A percentile compares a stretch with the other conserved stretches of the same genome.
These are phyloP conservation scores for Botryosphaeria dothidea DNA, from an alignment of 2,329 filamentous ascomycete species.

Conservation along the genomic window DNA sequence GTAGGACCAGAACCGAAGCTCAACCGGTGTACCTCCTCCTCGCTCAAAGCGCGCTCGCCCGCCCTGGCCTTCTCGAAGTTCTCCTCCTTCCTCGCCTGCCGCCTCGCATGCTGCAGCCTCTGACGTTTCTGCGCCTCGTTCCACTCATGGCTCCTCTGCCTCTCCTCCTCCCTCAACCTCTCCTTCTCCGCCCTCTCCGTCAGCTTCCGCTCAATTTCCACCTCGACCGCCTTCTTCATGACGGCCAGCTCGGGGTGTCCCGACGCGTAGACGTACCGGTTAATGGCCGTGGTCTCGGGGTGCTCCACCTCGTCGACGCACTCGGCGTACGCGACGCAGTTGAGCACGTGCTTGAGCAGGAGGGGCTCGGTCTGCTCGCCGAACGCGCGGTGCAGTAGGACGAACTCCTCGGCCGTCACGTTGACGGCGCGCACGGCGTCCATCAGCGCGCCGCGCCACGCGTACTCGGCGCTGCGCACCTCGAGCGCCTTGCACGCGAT, in stretches of 20 bases:
- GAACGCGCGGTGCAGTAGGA: constrained; percentile 24
- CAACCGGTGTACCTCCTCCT: neutral
- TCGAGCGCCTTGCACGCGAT: constrained; percentile 39
- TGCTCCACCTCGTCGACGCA: constrained; percentile 26
- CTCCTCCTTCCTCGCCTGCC: neutral
- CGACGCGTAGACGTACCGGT: neutral
- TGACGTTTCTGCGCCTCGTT: neutral
- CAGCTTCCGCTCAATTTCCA: neutral
- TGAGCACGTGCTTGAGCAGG: constrained; percentile 33
- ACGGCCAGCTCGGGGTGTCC: neutral
- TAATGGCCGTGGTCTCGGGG: constrained; percentile 5
- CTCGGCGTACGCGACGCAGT: constrained; percentile 39
- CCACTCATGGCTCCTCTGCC: neutral
- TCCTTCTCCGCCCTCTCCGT: neutral
- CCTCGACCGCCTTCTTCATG: neutral
- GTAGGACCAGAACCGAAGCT: neutral
- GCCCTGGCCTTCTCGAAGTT: neutral
- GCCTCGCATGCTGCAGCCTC: neutral
- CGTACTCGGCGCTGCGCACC: constrained; percentile 26
- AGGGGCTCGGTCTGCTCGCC: neutral
- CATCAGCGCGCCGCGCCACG: neutral
- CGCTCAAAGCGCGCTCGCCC: neutral
- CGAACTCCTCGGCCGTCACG: constrained; percentile 31
- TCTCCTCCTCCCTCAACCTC: neutral
- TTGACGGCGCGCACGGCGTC: constrained; percentile 36